phyloP scores from a whole-genome alignment of 176 grass and related monocot genomes.

The Poa annua region DNA sequence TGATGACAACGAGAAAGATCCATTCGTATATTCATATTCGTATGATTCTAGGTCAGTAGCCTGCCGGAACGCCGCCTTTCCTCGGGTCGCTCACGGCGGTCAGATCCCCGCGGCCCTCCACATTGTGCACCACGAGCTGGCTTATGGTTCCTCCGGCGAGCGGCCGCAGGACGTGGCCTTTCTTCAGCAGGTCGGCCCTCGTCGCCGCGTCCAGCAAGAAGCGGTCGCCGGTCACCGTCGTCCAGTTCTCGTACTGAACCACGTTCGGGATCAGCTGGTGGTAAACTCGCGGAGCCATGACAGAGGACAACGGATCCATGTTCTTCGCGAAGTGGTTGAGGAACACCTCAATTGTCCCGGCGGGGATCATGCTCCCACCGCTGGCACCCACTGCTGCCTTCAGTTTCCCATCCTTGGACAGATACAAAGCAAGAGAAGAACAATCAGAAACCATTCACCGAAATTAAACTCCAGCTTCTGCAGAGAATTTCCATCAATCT shows the following conservation, averaged over 20 bases:
- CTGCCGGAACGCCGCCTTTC: slow-evolving; percentile 89
- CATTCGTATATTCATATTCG: not conserved
- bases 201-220: slow-evolving; percentile 72
- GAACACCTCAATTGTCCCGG: slow-evolving; percentile 66
- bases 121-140: slow-evolving; percentile 77
- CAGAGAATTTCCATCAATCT: not conserved
- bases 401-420: slow-evolving; percentile 72
- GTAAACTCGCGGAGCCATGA: slow-evolving; percentile 75
- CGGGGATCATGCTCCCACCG: slow-evolving; percentile 79
- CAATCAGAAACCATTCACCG: not conserved
- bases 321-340: slow-evolving; percentile 81
- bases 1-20: not conserved
- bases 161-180: slow-evolving; percentile 61
- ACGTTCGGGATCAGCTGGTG: slow-evolving; percentile 95
- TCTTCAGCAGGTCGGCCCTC: slow-evolving; percentile 67
- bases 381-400: slow-evolving; percentile 75
- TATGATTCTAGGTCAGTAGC: slow-evolving; percentile 59
- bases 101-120: slow-evolving; percentile 51
- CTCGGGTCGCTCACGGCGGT: slow-evolving; percentile 90
- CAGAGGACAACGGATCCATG: slow-evolving; percentile 82
- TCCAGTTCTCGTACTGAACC: slow-evolving; percentile 96
- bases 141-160: slow-evolving; percentile 86
- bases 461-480: not conserved
- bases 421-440: not conserved
- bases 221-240: slow-evolving; percentile 76